phyloP scores from a whole-genome alignment of 2,329 filamentous ascomycete species.

The Tolypocladium nubicola region DNA sequence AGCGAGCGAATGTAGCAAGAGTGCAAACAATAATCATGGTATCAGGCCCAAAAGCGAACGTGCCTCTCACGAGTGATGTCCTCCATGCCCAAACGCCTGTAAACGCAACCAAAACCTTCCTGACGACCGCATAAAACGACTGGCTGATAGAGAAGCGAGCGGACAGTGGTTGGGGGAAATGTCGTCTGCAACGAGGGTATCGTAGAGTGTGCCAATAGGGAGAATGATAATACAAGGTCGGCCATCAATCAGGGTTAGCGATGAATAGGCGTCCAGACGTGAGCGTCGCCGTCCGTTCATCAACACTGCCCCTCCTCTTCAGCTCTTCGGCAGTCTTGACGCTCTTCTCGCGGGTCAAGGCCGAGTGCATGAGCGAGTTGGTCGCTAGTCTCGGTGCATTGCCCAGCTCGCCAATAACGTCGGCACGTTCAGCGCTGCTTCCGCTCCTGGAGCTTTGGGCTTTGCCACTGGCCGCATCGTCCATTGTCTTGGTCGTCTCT shows the following conservation, averaged over 20 bases:
- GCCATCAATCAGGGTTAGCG: constrained; percentile 62
- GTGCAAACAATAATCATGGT: constrained; percentile 6
- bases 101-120: constrained; percentile 4
- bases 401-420: constrained; percentile 46
- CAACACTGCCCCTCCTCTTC: constrained; percentile 67
- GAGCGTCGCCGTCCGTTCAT: constrained; percentile 71
- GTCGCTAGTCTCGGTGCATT: constrained; percentile 39
- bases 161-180: neutral
- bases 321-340: constrained; percentile 61
- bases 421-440: constrained; percentile 50
- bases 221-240: neutral
- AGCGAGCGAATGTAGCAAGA: constrained; percentile 3
- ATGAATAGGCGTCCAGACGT: constrained; percentile 67
- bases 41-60: constrained; percentile 14
- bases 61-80: constrained; percentile 8
- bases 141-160: neutral
- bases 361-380: constrained; percentile 48
- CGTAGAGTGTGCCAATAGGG: neutral
- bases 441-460: constrained; percentile 42
- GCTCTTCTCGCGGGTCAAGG: constrained; percentile 53
- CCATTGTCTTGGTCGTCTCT: constrained; percentile 12
- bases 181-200: neutral
- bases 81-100: constrained; percentile 8
- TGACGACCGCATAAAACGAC: neutral
- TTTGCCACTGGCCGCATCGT: constrained; percentile 35